phyloP scores from a whole-genome alignment of 495 filamentous ascomycete species.

The Pseudomonodictys pantanalensis region DNA sequence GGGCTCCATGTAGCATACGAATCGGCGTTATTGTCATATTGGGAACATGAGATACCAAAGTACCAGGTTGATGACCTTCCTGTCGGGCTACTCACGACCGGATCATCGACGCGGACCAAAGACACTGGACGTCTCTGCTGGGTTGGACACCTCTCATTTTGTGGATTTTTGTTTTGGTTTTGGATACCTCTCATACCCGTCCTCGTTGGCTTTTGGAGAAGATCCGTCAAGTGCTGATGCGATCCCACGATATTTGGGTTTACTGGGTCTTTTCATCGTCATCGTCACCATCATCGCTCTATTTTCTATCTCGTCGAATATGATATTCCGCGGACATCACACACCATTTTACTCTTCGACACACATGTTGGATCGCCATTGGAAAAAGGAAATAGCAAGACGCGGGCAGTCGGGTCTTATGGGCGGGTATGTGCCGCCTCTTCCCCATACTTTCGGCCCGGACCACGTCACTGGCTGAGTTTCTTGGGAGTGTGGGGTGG shows the following conservation, averaged over 20 bases:
- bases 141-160: too few species aligned
- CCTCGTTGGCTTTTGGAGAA: slow-evolving; percentile 10
- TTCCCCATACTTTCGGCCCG: neutral
- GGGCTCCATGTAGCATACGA: slow-evolving; percentile 67
- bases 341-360: neutral
- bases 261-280: slow-evolving; percentile 28
- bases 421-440: neutral
- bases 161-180: slow-evolving; percentile 5
- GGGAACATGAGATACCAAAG: neutral
- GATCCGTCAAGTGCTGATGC: slow-evolving; percentile 34
- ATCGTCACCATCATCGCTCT: neutral
- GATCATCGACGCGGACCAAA: too few species aligned
- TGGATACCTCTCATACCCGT: slow-evolving; percentile 14
- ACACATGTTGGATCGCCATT: neutral
- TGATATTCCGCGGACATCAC: too few species aligned
- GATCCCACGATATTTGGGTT: slow-evolving; percentile 26
- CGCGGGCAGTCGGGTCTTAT: neutral
- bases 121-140: too few species aligned
- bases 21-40: slow-evolving; percentile 21
- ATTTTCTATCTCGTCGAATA: neutral
- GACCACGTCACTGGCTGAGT: slow-evolving; percentile 13
- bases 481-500: neutral
- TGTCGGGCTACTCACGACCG: too few species aligned
- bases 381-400: neutral
- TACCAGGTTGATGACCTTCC: slow-evolving; percentile 5